Evolutionary conservation across 129 eudicot genomes (phyloP), one percentile per base, ranked within the genome.

Genomic region (Chrysanthemum lavandulifolium): DNA sequence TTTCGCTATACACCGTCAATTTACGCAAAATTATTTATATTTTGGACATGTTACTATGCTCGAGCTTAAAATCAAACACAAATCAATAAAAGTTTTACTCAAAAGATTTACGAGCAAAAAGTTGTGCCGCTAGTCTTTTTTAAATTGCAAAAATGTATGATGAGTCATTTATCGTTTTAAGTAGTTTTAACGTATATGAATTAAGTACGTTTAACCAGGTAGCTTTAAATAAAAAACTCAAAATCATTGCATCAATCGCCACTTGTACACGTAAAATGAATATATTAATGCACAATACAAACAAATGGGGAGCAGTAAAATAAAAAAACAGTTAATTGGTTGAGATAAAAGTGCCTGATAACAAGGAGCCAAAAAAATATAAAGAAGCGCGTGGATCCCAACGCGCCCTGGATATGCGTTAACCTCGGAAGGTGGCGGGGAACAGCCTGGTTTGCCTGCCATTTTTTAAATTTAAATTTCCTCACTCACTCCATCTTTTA

Each of bases 391-490:
- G 78, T 78, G 62, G 69, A 78, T 78, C 78, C 68, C 52, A 9
- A 78, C 82, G 78, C 82, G 73, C 82, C 82, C 82, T 19, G 73
- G 19, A 72, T 78, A 78, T 65, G 77, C 82, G 82, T 72, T 50
- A 47, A 78, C 56, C 82, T 78, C 51, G 67, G 48, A 78, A 51
- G 78, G 73, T 78, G 82, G 82, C 78, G 78, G 82, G 82, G 82
- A 78, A 78, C 82, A 78, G 78, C 82, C 78, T 78, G 82, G 66
- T 71, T 78, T 71, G 77, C 77, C 77, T 71, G 52, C 73, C 68
- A 27, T 16, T 70, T 69, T 54, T 60, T 2, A 70, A 61, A 53
- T 16, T 18, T 15, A 64, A 18, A 23, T 7, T 47, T 36, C 13
- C 51, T 48, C 19, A 6, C 61, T 69, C 48, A 14, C 21, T 15